A percentile compares a stretch with the other conserved stretches of the same genome.
Conservation (phyloP, 495 filamentous ascomycete genomes). For the Hypomontagnella submonticulosa region DNA sequence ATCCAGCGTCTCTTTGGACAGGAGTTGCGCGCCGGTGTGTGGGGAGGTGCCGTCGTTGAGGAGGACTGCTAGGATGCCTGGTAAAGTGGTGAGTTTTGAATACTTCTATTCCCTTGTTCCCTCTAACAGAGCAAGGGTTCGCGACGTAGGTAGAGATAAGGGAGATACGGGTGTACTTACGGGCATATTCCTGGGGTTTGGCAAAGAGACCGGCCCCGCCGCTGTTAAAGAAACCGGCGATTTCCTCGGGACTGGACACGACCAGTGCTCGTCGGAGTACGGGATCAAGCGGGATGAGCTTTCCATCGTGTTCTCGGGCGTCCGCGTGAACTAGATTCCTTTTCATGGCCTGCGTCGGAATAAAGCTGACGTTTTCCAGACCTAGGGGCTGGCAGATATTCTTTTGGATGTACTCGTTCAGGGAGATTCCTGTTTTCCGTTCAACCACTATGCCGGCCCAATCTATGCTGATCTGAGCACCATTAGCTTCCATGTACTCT, state of each 20-base stretch:
- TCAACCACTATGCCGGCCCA: constrained; percentile 68
- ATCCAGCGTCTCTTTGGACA: constrained; percentile 62
- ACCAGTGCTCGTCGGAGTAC: constrained; percentile 56
- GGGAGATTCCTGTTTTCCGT: constrained; percentile 58
- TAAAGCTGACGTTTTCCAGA: constrained; percentile 64
- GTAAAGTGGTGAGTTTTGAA: not conserved
- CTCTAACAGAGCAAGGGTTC: not conserved
- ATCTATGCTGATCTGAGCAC: constrained; percentile 62
- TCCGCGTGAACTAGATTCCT: constrained; percentile 63
- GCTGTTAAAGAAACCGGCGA: constrained; percentile 57
- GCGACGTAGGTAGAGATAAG: not conserved
- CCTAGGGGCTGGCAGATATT: constrained; percentile 68
- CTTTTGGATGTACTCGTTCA: constrained; percentile 67
- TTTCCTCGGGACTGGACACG: constrained; percentile 47
- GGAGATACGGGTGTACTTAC: constrained; percentile 51
- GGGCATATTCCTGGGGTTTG: constrained; percentile 65
- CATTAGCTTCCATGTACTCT: not conserved
- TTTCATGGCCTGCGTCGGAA: constrained; percentile 64
- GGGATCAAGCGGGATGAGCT: constrained; percentile 59
- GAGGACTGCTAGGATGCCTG: constrained; percentile 53
- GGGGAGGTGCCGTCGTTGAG: constrained; percentile 64
- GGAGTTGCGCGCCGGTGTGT: constrained; percentile 57
- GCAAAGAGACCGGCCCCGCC: constrained; percentile 68
- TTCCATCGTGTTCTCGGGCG: constrained; percentile 53
- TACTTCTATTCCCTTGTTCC: not conserved